Evolutionary conservation across 139 green algal species (phyloP), one percentile per base, ranked within the genome.

Genomic region (Chlorella sorokiniana): DNA sequence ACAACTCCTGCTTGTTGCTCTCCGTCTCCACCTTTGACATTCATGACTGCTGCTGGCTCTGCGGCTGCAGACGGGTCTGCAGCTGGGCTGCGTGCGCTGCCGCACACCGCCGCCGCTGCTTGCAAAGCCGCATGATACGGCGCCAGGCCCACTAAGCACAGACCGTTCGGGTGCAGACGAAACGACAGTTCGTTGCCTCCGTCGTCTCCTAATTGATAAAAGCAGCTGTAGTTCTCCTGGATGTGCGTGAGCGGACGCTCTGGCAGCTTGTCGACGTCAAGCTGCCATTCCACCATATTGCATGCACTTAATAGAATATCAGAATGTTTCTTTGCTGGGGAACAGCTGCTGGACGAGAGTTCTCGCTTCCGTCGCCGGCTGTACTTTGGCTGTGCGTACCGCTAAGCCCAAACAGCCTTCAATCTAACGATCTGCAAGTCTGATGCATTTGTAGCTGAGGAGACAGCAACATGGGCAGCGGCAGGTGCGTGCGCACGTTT

Each of bases 111-210:
- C 1, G 37, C 25, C 7, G 65, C 65, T 37, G 16, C 37, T 10
- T 37, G 14, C 37, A 79, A 29, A 18, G 27, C 73, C 23, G 73
- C 52, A 31, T 79, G 73, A 27, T 18, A n/a, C 0, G 73, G 73
- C 54, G 73, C 73, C 11, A 79, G 73, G 5, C 48, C 16, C 8
- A 79, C 37, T 1, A 79, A 33, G 52, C 73, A 79, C 0, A 79
- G 52, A 8, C 73, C 73, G 54, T 79, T 79, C 11, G 73, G 54
- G 37, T 79, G 73, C 73, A 79, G 73, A 2, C 38, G 73, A 27
- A 69, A 51, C 2, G 73, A 41, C 29, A 79, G 37, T 52, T 79
- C 73, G 27, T 79, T 79, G 7, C 69, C 42, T 3, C 54, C 73
- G 4, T 51, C 38, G 1, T 37, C 29, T 31, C 41, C 73, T 2